phyloP scores from a whole-genome alignment of 164 flowering plant genomes.

The Echeveria elegans region DNA sequence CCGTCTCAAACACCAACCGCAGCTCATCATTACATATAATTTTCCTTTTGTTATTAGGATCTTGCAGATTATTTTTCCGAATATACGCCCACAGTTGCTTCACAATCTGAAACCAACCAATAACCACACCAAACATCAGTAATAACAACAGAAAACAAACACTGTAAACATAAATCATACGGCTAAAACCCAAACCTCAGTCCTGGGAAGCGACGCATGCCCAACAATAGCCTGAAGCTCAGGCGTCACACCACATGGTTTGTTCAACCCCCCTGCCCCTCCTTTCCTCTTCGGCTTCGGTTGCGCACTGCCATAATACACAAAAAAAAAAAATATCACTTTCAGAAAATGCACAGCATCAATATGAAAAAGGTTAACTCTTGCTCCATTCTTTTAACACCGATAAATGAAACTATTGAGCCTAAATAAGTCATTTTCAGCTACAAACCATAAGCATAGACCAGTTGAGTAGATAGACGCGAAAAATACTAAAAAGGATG shows the following conservation, averaged over 20 bases:
- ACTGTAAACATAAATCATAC: not conserved
- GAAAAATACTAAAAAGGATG: not conserved
- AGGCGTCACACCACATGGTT: slow-evolving; percentile 88
- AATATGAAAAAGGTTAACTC: not conserved
- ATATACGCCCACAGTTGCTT: slow-evolving; percentile 96
- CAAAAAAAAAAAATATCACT: not conserved
- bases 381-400: not conserved
- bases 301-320: slow-evolving; percentile 38
- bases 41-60: slow-evolving; percentile 93
- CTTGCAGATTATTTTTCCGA: slow-evolving; percentile 89
- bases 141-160: not conserved
- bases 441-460: too few relatives aligned
- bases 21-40: slow-evolving; percentile 86
- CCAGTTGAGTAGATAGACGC: too few relatives aligned
- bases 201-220: slow-evolving; percentile 74
- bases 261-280: slow-evolving; percentile 90
- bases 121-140: not conserved
- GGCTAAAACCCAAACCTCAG: slow-evolving; percentile 45
- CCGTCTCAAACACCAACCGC: slow-evolving; percentile 85
- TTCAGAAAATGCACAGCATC: not conserved
- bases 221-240: slow-evolving; percentile 89
- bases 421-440: too few relatives aligned
- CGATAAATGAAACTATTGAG: not conserved
- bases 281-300: slow-evolving; percentile 75
- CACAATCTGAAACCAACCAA: slow-evolving; percentile 57